Base-by-base conservation (phyloP, 345 rosid species). In the Noccaea bulbosa region DNA sequence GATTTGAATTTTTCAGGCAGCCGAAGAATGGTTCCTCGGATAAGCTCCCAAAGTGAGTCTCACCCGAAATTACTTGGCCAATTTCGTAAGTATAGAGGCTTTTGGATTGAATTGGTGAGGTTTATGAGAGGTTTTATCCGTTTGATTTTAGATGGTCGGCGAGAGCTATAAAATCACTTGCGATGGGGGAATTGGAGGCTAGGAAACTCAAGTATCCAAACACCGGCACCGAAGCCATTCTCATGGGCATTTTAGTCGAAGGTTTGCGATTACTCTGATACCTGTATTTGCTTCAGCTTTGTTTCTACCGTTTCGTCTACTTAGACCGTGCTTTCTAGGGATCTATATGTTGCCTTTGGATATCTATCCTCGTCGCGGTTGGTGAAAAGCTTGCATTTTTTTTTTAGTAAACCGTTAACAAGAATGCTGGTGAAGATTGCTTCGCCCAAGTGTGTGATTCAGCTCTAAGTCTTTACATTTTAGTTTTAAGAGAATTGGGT, bases 231-330 rank as follows among this genome's bases (percentile, higher is more conserved):
- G 98, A 93, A 82, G 83, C 91, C 5, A 83, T 93, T 79, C 83
- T 93, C 14, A 82, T 86, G 93, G 98, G 98, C 65, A 85, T 93
- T 77, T 81, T 91, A 75, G 87, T 91, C 15, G 97, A 91, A 83
- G 97, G 98, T 91, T 70, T 72, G 88, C 72, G 39, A 43, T 32
- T 59, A 35, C 20, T 59, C 58, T 40, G 14, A 62, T n/a, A 74
- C 24, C 35, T 39, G 1, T 24, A 5, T 65, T 53, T 67, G 4
- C 63, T 74, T 49, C 45, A 33, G 67, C 15, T 47, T 17, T 37
- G 15, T 11, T 24, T 22, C 35, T 34, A 5, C 38, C 0, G 47
- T 4, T 22, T 22, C 16, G 3, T 27, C 43, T 65, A 40, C n/a
- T 47, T 30, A 22, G 24, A 11, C 12, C 44, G 24, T 55, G 62